Evolutionary conservation across 2,329 filamentous ascomycete genomes (phyloP).

Genomic region (Elsinoe arachidis): DNA sequence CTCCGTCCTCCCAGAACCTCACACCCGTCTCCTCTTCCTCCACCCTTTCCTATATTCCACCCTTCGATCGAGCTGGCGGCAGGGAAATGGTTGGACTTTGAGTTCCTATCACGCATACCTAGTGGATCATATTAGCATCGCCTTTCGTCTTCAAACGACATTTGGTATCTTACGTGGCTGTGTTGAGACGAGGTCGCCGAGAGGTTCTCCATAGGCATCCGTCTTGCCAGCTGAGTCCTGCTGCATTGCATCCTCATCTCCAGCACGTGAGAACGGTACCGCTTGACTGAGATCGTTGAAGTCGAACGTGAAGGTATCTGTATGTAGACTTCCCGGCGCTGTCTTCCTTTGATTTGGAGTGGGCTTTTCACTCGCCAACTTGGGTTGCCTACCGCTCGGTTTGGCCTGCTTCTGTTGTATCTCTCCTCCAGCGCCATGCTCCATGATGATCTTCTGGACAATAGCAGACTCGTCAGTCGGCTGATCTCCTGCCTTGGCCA

Average conservation of each 20-base stretch:
- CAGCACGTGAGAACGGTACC: not conserved
- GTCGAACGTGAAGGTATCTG: not conserved
- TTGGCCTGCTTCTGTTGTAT: not conserved
- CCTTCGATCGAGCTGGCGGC: not conserved
- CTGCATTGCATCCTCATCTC: too few species aligned
- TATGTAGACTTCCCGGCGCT: not conserved
- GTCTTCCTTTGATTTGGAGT: not conserved
- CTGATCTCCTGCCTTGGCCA: too few species aligned
- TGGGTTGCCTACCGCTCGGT: too few species aligned
- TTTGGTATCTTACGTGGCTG: too few species aligned
- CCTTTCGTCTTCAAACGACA: too few species aligned
- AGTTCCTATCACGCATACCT: not conserved
- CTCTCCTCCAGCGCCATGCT: not conserved
- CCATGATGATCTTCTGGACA: not conserved
- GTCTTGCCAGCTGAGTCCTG: too few species aligned
- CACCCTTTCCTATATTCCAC: not conserved
- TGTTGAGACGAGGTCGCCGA: too few species aligned
- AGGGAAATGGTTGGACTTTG: not conserved
- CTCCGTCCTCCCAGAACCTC: not conserved
- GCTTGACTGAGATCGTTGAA: not conserved
- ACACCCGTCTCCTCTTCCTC: not conserved
- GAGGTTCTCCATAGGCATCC: too few species aligned
- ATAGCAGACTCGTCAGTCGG: too few species aligned
- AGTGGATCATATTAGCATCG: too few species aligned
- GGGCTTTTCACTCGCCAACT: too few species aligned